Conservation (phyloP, 1,284 basidiomycete genomes). For the Moesziomyces sp. region DNA sequence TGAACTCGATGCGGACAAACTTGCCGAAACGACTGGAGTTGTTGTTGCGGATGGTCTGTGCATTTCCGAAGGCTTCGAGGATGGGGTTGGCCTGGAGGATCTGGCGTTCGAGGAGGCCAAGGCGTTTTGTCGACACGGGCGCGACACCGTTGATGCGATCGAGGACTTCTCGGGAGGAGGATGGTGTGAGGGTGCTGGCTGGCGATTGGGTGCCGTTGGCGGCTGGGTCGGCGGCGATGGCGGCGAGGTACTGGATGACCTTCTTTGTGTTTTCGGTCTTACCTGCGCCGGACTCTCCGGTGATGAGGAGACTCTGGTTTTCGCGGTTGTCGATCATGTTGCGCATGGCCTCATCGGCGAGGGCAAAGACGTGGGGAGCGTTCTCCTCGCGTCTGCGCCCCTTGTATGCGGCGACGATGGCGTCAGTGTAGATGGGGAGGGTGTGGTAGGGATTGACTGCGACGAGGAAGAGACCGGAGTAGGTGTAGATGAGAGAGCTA, state of each 20-base stretch:
- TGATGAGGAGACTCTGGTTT: slow-evolving; percentile 97
- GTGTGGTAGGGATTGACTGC: slow-evolving; percentile 97
- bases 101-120: slow-evolving; percentile 92
- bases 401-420: slow-evolving; percentile 92
- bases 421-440: slow-evolving; percentile 90
- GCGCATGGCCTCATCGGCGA: slow-evolving; percentile 97
- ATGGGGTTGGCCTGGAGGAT: slow-evolving; percentile 98
- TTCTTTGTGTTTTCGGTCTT: slow-evolving; percentile 99
- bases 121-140: slow-evolving; percentile 62
- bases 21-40: slow-evolving; percentile 98
- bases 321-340: slow-evolving; percentile 98
- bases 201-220: slow-evolving; percentile 33
- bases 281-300: slow-evolving; percentile 98
- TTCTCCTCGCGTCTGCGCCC: slow-evolving; percentile 92
- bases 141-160: slow-evolving; percentile 59
- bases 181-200: slow-evolving; percentile 43
- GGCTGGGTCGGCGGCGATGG: slow-evolving; percentile 79
- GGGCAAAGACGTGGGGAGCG: slow-evolving; percentile 95
- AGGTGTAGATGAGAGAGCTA: slow-evolving; percentile 82
- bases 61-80: slow-evolving; percentile 97
- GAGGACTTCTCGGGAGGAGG: slow-evolving; percentile 54
- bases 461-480: slow-evolving; percentile 95
- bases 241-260: slow-evolving; percentile 98
- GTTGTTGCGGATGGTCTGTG: slow-evolving; percentile 97
- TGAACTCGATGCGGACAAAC: slow-evolving; percentile 96